Evolutionary conservation across 345 rosid genomes (phyloP).

Genomic region (Populus alba): DNA sequence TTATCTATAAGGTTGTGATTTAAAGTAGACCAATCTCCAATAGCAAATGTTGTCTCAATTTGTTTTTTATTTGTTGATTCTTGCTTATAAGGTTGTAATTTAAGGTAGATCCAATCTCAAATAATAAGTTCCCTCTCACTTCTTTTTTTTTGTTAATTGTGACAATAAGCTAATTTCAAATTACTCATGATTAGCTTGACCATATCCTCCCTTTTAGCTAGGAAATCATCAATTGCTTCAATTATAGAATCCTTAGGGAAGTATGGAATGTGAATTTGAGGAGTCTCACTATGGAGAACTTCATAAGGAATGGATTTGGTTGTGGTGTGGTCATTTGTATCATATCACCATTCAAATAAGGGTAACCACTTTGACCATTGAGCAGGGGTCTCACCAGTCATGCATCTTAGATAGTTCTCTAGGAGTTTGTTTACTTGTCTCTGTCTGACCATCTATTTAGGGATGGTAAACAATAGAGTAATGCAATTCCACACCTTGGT

Average conservation of each 20-base stretch:
- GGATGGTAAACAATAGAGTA: too few relatives aligned
- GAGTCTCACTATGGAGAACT: background rate
- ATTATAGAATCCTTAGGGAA: too few relatives aligned
- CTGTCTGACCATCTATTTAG: too few relatives aligned
- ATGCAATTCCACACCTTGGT: too few relatives aligned
- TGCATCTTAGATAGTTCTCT: background rate
- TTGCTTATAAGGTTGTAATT: too few relatives aligned
- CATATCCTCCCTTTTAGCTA: background rate
- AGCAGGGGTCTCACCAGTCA: background rate
- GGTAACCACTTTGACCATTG: background rate
- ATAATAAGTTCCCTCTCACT: background rate
- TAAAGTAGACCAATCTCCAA: background rate
- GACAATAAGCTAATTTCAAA: background rate
- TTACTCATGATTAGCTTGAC: background rate
- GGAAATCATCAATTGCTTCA: too few relatives aligned
- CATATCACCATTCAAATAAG: background rate
- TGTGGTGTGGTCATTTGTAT: background rate
- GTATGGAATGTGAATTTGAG: background rate
- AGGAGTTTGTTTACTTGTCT: background rate
- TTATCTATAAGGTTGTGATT: background rate
- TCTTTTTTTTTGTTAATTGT: background rate
- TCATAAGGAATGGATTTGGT: background rate
- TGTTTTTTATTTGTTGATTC: too few relatives aligned
- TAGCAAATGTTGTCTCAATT: too few relatives aligned
- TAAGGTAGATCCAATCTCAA: background rate